phyloP scores from a whole-genome alignment of 2,329 filamentous ascomycete species.

The Talaromyces sp. region DNA sequence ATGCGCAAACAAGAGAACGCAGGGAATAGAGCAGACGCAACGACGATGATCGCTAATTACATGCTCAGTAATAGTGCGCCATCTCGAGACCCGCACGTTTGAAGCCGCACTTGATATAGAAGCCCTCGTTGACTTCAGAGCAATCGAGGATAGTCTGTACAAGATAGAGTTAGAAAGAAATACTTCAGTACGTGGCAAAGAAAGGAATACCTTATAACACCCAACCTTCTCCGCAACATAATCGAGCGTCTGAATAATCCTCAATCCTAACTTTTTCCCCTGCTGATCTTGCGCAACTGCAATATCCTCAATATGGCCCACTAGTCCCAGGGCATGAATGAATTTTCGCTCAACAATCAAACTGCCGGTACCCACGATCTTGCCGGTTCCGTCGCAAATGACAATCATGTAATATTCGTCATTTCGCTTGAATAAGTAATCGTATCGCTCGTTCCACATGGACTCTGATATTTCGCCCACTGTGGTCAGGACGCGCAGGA shows the following conservation, averaged over 20 bases:
- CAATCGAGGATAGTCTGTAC: constrained; percentile 85
- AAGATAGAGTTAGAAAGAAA: neutral
- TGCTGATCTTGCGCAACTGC: constrained; percentile 93
- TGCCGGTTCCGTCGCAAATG: constrained; percentile 67
- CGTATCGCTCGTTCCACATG: constrained; percentile 74
- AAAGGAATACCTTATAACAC: constrained; percentile 71
- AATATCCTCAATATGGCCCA: constrained; percentile 97
- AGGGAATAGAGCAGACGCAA: neutral
- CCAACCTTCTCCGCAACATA: constrained; percentile 81
- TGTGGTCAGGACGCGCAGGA: constrained; percentile 84
- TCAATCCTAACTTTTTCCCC: constrained; percentile 90
- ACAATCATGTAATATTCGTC: constrained; percentile 84
- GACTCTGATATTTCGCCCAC: constrained; percentile 80
- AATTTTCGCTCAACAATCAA: constrained; percentile 87
- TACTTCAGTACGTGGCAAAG: neutral
- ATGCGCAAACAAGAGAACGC: neutral
- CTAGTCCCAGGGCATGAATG: constrained; percentile 50
- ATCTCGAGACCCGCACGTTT: constrained; percentile 89
- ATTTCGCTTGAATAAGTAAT: constrained; percentile 71
- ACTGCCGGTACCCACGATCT: constrained; percentile 85
- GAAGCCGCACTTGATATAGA: constrained; percentile 98
- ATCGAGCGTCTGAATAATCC: constrained; percentile 91
- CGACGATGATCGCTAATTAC: neutral
- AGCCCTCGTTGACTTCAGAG: constrained; percentile 92
- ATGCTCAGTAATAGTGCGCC: constrained; percentile 78